phyloP scores from a whole-genome alignment of 1,284 basidiomycete genomes.

The Heterobasidion parviporum region DNA sequence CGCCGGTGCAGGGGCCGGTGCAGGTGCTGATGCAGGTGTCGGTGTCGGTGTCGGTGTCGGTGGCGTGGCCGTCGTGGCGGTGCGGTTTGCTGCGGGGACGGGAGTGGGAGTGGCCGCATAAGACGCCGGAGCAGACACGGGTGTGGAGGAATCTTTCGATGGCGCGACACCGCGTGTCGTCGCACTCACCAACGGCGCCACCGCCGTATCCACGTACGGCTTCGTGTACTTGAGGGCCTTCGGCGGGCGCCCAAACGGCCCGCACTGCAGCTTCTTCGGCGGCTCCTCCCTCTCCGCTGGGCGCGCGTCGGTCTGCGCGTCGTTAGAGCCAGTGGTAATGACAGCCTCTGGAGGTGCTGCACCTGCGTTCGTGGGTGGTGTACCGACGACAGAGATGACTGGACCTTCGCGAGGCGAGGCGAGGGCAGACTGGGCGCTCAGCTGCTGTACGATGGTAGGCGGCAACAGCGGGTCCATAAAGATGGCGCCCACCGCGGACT shows the following conservation, averaged over 20 bases:
- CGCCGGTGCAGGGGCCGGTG: background rate
- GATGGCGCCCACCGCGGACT: background rate
- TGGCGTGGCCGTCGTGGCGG: background rate
- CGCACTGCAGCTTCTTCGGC: background rate
- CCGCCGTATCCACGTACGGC: background rate
- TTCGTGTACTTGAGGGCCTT: background rate
- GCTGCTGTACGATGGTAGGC: background rate
- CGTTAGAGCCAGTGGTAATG: background rate
- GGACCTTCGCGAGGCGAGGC: background rate
- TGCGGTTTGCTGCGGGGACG: background rate
- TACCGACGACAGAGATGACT: background rate
- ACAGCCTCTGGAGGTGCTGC: background rate
- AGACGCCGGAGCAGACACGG: background rate
- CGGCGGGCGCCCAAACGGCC: background rate
- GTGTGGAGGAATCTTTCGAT: too few species aligned
- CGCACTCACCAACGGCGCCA: background rate
- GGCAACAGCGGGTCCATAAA: constrained; percentile 4
- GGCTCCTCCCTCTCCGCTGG: background rate
- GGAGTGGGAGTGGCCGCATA: background rate
- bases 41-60: background rate
- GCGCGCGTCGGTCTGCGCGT: background rate
- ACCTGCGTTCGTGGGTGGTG: background rate
- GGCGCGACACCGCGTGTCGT: too few species aligned
- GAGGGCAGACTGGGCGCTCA: background rate
- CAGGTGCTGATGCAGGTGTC: background rate